Percentiles rank a stretch among this genome's conserved stretches.
Evolutionary conservation across 2,329 filamentous ascomycete species (phyloP).

Genomic region (Alternaria arbusti): DNA sequence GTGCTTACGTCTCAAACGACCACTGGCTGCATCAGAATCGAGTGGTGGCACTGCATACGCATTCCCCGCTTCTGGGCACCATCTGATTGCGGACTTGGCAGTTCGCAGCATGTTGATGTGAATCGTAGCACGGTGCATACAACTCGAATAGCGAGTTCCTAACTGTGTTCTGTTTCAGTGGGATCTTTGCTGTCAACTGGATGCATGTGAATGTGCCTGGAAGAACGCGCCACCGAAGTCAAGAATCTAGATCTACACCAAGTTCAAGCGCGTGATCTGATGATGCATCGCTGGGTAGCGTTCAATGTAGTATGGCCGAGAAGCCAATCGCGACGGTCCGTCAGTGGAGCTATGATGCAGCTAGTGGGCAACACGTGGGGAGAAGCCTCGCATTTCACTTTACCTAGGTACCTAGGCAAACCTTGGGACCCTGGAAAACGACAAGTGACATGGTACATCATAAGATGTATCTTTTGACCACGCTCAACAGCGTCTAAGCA

Average conservation of each 20-base stretch:
- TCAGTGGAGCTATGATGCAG: neutral
- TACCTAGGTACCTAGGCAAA: neutral
- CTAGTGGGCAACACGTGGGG: slow-evolving; percentile 4
- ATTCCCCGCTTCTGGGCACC: neutral
- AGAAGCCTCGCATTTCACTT: neutral
- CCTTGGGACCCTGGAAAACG: neutral
- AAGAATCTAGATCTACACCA: neutral
- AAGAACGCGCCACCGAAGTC: neutral
- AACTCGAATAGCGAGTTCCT: neutral
- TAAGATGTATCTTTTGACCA: neutral
- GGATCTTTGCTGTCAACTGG: neutral
- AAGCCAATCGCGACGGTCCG: slow-evolving; percentile 5
- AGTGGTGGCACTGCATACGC: neutral
- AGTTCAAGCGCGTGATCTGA: neutral
- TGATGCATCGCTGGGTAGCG: neutral
- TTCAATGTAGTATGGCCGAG: neutral
- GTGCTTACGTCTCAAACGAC: neutral
- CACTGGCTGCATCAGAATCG: neutral
- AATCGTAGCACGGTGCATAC: neutral
- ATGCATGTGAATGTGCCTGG: neutral
- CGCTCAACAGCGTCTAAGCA: neutral
- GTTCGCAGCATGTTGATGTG: neutral
- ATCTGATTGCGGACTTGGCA: neutral
- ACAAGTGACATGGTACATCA: neutral
- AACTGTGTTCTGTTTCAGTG: neutral